phyloP scores from a whole-genome alignment of 305 asterid genomes.

The Plantago coronopus region DNA sequence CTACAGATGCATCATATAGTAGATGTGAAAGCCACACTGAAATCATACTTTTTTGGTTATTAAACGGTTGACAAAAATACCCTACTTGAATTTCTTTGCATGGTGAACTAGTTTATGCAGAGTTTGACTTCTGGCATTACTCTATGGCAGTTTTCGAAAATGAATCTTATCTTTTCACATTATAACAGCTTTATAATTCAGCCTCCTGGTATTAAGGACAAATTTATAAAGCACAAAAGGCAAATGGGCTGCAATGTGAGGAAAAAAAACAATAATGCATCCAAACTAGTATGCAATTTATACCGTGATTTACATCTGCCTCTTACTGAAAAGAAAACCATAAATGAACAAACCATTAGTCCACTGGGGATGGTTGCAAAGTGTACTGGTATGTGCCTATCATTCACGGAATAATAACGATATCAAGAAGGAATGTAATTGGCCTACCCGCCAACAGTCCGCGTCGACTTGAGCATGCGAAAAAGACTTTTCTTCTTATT shows the following conservation, averaged over 20 bases:
- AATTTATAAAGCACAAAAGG: constrained; percentile 11
- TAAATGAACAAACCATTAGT: constrained; percentile 10
- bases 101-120: constrained; percentile 13
- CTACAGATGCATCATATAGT: constrained; percentile 21
- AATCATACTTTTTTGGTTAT: constrained; percentile 1
- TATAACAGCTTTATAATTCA: not conserved
- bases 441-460: constrained; percentile 92
- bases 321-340: constrained; percentile 9
- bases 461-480: constrained; percentile 91
- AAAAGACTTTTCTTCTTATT: constrained; percentile 85
- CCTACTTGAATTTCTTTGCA: constrained; percentile 13
- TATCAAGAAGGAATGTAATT: constrained; percentile 25
- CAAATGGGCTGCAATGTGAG: not conserved
- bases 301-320: not conserved
- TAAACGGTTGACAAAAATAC: constrained; percentile 10
- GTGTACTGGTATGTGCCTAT: constrained; percentile 17
- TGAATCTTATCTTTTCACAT: constrained; percentile 2
- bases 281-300: not conserved
- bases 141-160: constrained; percentile 2
- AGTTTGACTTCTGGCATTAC: constrained; percentile 7
- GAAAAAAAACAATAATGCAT: constrained; percentile 16
- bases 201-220: constrained; percentile 9
- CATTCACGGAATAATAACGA: not conserved
- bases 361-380: constrained; percentile 17
- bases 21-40: constrained; percentile 7